Base-by-base conservation (phyloP, 225 moss, liverwort and hornwort genomes). In the Sphagnum contortum region DNA sequence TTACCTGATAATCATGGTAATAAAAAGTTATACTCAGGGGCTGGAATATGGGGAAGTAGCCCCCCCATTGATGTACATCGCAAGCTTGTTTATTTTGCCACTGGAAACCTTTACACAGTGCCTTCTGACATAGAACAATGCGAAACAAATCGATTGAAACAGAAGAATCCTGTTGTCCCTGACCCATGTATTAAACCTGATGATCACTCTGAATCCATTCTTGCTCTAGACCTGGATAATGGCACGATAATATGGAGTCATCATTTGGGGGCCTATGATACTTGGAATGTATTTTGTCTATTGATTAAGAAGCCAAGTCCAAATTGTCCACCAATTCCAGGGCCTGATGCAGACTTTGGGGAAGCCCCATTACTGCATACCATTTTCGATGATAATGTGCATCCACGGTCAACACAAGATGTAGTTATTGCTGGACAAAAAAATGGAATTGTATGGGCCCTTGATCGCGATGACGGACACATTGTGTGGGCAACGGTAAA, bases 341-440 rank as follows among this genome's bases (percentile, higher is more conserved):
- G 76, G 6, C 5, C 55, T 48, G 80, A 81, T 50, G 73, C 61
- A 12, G 74, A 81, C 57, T 81, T 77, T 10, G 77, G 80, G 9
- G 70, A 77, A 63, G 69, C 64, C 52, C 74, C 77, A 0, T 65
- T 81, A 71, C 48, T 81, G 58, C 62, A 73, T 12, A 66, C 73
- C 2, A 55, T 76, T 59, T 1, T 29, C 0, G 29, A 29, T 29
- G 29, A 29, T 29, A 29, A 29, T 29, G 29, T 29, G 29, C 29
- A 29, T 29, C 29, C 29, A 8, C 55, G 48, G 62, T 52, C 52
- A 14, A 44, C 57, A 58, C 59, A 29, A 12, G 45, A 45, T 6
- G 54, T 52, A 46, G 5, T 66, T 2, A 62, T 65, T 29, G 49
- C 57, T 5, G 77, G 70, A 7, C 68, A 68, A 47, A 81, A 81